Evolutionary conservation across 2,329 filamentous ascomycete species (phyloP), one percentile per base, ranked within the genome.

Genomic region (Fonsecaea nubica): DNA sequence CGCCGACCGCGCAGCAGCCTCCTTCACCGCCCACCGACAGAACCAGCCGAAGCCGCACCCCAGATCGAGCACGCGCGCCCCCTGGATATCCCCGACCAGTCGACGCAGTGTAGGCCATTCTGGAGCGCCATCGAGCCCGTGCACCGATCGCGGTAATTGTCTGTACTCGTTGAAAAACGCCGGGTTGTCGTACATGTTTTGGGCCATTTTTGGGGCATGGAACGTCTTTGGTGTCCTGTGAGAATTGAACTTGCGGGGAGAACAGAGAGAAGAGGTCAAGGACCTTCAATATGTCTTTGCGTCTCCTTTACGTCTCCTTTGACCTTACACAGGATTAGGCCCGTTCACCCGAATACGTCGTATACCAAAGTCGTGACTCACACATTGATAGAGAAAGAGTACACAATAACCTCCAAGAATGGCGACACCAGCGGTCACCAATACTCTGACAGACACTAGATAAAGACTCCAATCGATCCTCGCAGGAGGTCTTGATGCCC

Each of bases 1-100:
- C 40, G 87, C 70, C 0, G 71, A 63, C 0, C 85, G 82, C 3
- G 74, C 58, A 30, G 25, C 18, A 0, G 85, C 83, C 71, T 83
- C 88, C 6, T 79, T 78, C 2, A 72, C 70, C 4, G 76, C 75
- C 2, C 88, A 78, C 0, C 82, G 80, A 0, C 85, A 87, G 2
- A 83, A 86, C 76, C 87, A 88, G 5, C 83, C 86, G 0, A 86
- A 86, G 0, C 86, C 86, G 74, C 86, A 88, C 70, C 86, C 86
- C 0, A 88, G 77, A 65, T 88, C 86, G 69, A 86, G 77, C 69
- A 88, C 81, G 40, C 73, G 76, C 10, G 76, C 65, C n/a, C 72
- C 76, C 8, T 62, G 60, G 50, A 79, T 70, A 42, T 72, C 54
- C 7, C 79, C 78, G 33, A 84, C 73, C 72, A 83, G 77, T 3